These are phyloP conservation scores for Pezicula radicicola DNA, from an alignment of 2,329 filamentous ascomycete genomes.

Conservation along the genomic window DNA sequence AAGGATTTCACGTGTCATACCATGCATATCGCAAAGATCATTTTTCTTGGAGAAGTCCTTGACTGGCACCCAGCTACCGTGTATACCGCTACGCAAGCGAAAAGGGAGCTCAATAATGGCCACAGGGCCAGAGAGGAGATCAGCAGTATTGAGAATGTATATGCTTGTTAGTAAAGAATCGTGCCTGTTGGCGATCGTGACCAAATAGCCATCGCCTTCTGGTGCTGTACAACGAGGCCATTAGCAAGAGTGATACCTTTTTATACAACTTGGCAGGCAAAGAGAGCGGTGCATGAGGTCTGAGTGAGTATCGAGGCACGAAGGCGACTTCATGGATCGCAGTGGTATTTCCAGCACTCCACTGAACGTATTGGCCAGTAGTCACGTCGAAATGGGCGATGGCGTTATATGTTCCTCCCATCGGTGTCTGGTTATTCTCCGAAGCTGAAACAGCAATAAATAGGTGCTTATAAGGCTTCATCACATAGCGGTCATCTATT, in stretches of 20 bases:
- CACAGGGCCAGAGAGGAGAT: no score
- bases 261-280: background rate
- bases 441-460: no score
- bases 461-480: background rate
- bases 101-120: no score
- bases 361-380: background rate
- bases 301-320: slow-evolving; percentile 1
- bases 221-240: background rate
- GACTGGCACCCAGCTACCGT: no score
- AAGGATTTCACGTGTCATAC: background rate
- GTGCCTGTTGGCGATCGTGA: background rate
- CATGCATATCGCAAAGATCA: slow-evolving; percentile 1
- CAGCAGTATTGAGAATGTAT: background rate
- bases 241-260: background rate
- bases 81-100: no score
- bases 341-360: background rate
- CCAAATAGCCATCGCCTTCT: background rate
- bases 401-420: background rate
- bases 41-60: background rate
- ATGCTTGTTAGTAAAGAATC: background rate
- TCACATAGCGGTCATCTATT: background rate
- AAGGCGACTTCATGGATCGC: background rate
- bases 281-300: no score
- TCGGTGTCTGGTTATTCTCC: background rate
- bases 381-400: background rate